Conservation (phyloP, 2,329 filamentous ascomycete species). For the Scedosporium dehoogii region DNA sequence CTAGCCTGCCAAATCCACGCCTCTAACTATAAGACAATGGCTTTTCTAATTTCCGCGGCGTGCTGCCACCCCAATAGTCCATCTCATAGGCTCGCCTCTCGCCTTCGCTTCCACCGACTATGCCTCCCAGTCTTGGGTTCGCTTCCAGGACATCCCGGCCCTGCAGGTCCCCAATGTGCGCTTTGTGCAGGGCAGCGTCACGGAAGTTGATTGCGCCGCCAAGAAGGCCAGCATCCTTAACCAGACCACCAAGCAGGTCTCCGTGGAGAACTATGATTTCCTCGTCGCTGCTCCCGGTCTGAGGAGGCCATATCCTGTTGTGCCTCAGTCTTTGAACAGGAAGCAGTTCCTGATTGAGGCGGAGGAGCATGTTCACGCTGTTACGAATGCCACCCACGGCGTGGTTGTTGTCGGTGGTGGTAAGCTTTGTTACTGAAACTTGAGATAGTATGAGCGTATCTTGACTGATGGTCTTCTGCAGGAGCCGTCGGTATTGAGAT, state of each 20-base stretch:
- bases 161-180: constrained; percentile 52
- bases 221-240: constrained; percentile 51
- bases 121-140: constrained; percentile 60
- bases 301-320: constrained; percentile 59
- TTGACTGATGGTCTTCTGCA: background rate
- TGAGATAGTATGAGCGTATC: too few relatives aligned
- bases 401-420: constrained; percentile 65
- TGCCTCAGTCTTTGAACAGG: constrained; percentile 54
- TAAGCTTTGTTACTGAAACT: background rate
- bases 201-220: constrained; percentile 44
- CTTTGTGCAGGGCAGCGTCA: constrained; percentile 57
- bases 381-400: constrained; percentile 41
- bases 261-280: constrained; percentile 56
- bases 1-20: too few relatives aligned
- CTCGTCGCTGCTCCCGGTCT: constrained; percentile 65
- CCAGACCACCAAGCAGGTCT: constrained; percentile 29
- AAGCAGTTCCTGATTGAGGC: constrained; percentile 56
- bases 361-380: constrained; percentile 45
- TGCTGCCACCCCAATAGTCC: constrained; percentile 36
- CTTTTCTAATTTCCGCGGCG: background rate
- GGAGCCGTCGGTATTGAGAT: constrained; percentile 75
- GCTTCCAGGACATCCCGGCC: constrained; percentile 56
- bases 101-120: constrained; percentile 56
- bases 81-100: constrained; percentile 66
- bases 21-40: too few relatives aligned